phyloP scores from a whole-genome alignment of 495 filamentous ascomycete species.

The Penicillium nucicola region DNA sequence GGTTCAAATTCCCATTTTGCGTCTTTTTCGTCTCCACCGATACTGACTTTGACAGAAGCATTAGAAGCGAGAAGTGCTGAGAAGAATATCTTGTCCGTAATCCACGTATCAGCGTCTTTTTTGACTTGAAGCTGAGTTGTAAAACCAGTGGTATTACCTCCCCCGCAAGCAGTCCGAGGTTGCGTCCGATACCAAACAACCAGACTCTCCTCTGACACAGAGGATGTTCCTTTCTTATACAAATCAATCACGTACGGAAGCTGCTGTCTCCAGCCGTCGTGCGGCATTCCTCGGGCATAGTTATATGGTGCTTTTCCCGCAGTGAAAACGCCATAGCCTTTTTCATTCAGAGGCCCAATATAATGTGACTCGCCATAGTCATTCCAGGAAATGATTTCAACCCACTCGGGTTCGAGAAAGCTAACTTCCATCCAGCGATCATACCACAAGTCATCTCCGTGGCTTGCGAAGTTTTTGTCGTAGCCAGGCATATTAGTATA shows the following conservation, averaged over 20 bases:
- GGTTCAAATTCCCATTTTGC: conserved; percentile 27
- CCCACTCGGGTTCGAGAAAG: conserved; percentile 59
- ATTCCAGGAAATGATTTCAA: conserved; percentile 64
- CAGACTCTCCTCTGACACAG: conserved; percentile 47
- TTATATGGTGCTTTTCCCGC: conserved; percentile 47
- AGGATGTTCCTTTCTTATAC: conserved; percentile 54
- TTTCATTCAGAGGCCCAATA: conserved; percentile 53
- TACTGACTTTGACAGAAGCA: conserved; percentile 44
- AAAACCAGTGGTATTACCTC: conserved; percentile 37
- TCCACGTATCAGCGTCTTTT: conserved; percentile 6
- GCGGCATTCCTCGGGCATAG: conserved; percentile 50
- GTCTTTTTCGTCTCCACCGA: conserved; percentile 42
- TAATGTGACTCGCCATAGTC: conserved; percentile 78
- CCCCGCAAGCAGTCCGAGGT: conserved; percentile 29
- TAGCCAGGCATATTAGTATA: conserved; percentile 64
- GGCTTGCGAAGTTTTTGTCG: conserved; percentile 70
- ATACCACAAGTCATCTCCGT: conserved; percentile 67
- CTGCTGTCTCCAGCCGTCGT: conserved; percentile 53
- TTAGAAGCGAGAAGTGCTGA: conserved; percentile 24
- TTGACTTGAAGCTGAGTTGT: conserved; percentile 13
- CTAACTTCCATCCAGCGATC: conserved; percentile 66
- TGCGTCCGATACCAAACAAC: conserved; percentile 63
- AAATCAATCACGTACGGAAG: conserved; percentile 62
- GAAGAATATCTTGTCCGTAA: conserved; percentile 40
- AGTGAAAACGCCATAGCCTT: conserved; percentile 32